These are phyloP conservation scores for Albifimbria verrucaria DNA, from an alignment of 2,329 filamentous ascomycete species.

Conservation along the genomic window DNA sequence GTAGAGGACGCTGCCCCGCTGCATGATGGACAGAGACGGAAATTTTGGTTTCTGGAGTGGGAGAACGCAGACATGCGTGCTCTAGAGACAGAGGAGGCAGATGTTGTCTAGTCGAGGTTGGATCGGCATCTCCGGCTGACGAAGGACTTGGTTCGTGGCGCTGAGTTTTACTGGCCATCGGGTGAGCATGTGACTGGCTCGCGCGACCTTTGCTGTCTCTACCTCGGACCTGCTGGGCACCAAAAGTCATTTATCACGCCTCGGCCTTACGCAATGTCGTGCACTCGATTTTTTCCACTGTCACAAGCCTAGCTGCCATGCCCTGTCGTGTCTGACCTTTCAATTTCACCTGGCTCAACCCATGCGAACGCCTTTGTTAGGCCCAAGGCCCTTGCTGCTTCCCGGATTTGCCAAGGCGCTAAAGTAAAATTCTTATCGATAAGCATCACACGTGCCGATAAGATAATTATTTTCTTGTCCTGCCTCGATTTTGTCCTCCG, in stretches of 20 bases:
- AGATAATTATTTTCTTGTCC: conserved; percentile 5
- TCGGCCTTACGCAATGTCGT: not conserved
- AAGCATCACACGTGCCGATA: conserved; percentile 4
- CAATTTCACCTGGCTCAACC: no score
- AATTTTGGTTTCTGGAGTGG: conserved; percentile 7
- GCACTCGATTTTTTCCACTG: not conserved
- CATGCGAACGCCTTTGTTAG: no score
- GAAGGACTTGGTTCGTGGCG: not conserved
- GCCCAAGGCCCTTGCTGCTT: no score
- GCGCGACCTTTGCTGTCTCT: not conserved
- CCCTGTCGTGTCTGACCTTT: no score
- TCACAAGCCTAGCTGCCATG: not conserved
- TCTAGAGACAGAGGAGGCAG: conserved; percentile 6
- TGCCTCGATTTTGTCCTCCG: not conserved
- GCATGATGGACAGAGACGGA: conserved; percentile 42
- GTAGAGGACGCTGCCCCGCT: conserved; percentile 53
- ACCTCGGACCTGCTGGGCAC: not conserved
- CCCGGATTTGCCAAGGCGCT: no score
- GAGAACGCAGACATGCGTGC: conserved; percentile 18
- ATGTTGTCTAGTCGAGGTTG: not conserved
- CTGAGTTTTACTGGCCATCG: not conserved
- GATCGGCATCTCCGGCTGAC: not conserved
- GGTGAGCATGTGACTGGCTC: not conserved
- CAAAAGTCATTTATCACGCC: not conserved
- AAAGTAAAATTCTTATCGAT: conserved; percentile 5